phyloP scores from a whole-genome alignment of 306 rosid genomes.

The Prunus davidiana region DNA sequence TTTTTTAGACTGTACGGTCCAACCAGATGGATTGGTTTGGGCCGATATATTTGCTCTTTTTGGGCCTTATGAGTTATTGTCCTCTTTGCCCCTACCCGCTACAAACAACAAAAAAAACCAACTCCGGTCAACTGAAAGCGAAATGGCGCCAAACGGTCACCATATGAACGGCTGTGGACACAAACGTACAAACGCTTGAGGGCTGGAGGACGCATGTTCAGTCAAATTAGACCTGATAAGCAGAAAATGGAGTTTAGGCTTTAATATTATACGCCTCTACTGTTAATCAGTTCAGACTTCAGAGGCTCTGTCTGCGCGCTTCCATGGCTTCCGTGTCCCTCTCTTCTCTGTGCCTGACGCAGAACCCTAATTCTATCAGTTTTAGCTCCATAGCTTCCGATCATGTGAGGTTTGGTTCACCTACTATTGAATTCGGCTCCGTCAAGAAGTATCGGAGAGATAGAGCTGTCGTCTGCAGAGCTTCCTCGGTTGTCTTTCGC shows the following conservation, averaged over 20 bases:
- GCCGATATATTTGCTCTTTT: background rate
- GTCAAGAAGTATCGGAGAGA: constrained; percentile 20
- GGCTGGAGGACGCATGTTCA: background rate
- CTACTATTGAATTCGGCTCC: constrained; percentile 23
- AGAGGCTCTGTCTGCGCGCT: background rate
- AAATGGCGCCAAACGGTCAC: constrained; percentile 57
- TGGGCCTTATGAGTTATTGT: background rate
- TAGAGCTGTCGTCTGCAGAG: constrained; percentile 42
- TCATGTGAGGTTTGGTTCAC: constrained; percentile 19
- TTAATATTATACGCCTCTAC: background rate
- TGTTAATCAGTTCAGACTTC: background rate
- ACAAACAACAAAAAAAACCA: background rate
- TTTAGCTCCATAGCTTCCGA: constrained; percentile 31
- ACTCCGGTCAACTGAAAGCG: constrained; percentile 59
- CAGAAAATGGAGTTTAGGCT: background rate
- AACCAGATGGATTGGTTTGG: too few relatives aligned
- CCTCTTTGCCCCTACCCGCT: background rate
- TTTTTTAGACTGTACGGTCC: too few relatives aligned
- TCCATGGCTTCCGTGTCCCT: constrained; percentile 68
- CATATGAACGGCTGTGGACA: constrained; percentile 55
- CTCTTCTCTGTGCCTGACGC: constrained; percentile 43
- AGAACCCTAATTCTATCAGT: constrained; percentile 29
- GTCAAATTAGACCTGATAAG: background rate
- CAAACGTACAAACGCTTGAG: constrained; percentile 11
- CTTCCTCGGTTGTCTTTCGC: constrained; percentile 58